A percentile compares a stretch with the other conserved stretches of the same genome.
Conservation (phyloP, 192 early-diverging fungal genomes). For the Podila verticillata region DNA sequence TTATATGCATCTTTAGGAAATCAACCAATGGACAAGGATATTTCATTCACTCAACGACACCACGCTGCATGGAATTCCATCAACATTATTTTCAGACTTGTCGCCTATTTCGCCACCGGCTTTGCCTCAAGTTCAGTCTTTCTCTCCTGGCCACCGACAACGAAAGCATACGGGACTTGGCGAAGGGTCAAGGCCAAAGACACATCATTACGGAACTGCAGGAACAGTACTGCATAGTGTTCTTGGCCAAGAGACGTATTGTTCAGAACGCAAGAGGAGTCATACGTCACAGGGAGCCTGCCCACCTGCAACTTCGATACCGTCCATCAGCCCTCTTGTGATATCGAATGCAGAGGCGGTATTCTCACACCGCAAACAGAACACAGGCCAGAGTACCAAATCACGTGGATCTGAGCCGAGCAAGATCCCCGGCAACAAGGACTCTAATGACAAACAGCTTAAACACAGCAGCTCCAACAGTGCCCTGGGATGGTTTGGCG, state of each 20-base stretch:
- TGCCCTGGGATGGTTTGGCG: not conserved
- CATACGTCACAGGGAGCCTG: not conserved
- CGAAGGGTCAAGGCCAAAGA: not conserved
- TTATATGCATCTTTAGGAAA: constrained; percentile 14
- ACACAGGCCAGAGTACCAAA: not conserved
- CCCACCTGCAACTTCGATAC: not conserved
- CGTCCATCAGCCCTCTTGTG: constrained; percentile 29
- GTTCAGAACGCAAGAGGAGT: constrained; percentile 1
- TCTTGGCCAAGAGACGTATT: not conserved
- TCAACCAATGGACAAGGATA: constrained; percentile 35
- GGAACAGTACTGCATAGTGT: not conserved
- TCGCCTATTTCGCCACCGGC: not conserved
- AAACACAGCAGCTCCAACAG: constrained; percentile 9
- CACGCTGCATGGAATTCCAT: not conserved
- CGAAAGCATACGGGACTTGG: not conserved
- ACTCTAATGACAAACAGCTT: not conserved
- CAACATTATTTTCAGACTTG: constrained; percentile 6
- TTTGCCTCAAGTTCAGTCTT: not conserved
- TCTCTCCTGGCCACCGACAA: not conserved
- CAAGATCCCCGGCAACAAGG: not conserved
- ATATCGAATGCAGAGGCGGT: constrained; percentile 30
- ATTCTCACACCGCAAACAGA: constrained; percentile 14
- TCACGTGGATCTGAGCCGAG: not conserved
- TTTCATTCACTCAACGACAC: constrained; percentile 33
- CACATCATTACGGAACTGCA: not conserved